phyloP scores from a whole-genome alignment of 352 stramenopile genomes.

The Elongisporangium undulatum region DNA sequence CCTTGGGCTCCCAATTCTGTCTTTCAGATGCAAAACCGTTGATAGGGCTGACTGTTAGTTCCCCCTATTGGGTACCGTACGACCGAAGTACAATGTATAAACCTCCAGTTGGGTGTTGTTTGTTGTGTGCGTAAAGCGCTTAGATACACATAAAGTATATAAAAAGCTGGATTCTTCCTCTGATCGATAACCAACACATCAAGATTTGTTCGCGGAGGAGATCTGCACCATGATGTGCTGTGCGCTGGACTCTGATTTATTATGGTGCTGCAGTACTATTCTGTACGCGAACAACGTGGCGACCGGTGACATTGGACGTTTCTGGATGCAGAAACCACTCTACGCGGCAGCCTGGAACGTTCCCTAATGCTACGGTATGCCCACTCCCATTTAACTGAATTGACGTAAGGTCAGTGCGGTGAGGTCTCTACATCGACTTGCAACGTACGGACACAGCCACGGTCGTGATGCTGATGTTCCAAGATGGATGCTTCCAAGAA shows the following conservation, averaged over 20 bases:
- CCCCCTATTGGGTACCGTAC: not conserved
- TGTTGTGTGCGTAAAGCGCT: not conserved
- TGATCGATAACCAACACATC: not conserved
- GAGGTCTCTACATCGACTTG: not conserved
- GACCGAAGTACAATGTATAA: not conserved
- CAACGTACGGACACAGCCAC: not conserved
- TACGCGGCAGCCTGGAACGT: not conserved
- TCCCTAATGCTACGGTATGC: not conserved
- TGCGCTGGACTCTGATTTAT: not conserved
- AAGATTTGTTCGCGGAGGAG: not conserved
- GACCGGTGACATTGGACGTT: not conserved
- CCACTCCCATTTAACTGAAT: not conserved
- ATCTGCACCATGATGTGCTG: too few relatives aligned
- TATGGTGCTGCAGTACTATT: not conserved
- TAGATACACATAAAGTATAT: not conserved
- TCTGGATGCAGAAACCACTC: not conserved
- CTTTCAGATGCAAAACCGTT: not conserved
- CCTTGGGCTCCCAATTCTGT: too few relatives aligned
- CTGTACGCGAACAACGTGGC: not conserved
- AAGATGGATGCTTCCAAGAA: not conserved
- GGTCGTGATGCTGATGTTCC: not conserved
- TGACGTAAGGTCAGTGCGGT: not conserved
- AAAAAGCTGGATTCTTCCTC: not conserved
- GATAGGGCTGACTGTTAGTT: not conserved
- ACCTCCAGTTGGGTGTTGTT: not conserved